phyloP scores from a whole-genome alignment of 352 stramenopile species.

The Pythium biforme region DNA sequence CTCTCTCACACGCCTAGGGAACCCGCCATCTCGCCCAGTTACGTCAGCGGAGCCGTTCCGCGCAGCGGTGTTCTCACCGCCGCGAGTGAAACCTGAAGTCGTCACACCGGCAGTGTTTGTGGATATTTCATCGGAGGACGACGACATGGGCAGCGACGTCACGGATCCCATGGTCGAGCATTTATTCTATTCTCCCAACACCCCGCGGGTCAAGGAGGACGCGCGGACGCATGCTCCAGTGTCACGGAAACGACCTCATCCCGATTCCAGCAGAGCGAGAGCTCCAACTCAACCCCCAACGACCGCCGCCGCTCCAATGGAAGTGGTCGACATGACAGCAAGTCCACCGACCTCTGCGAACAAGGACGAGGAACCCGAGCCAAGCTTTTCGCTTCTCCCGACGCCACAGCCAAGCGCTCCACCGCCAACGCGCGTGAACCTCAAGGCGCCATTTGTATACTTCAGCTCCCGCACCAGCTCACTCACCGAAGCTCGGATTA shows the following conservation, averaged over 20 bases:
- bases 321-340: conserved; percentile 34
- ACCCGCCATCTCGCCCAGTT: not conserved
- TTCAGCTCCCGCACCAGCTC: conserved; percentile 14
- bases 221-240: not conserved
- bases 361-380: not conserved
- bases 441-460: conserved; percentile 31
- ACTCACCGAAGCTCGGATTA: not conserved
- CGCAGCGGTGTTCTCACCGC: conserved; percentile 5
- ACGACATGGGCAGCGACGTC: conserved; percentile 56
- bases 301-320: conserved; percentile 11
- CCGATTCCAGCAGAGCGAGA: conserved; percentile 17
- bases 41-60: not conserved
- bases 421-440: not conserved
- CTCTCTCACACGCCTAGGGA: not conserved
- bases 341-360: not conserved
- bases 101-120: conserved; percentile 41
- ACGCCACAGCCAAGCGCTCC: not conserved
- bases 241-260: conserved; percentile 37
- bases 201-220: conserved; percentile 28
- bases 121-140: conserved; percentile 61
- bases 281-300: conserved; percentile 7
- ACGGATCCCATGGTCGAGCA: conserved; percentile 76
- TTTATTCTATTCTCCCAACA: conserved; percentile 79
- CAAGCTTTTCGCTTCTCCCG: conserved; percentile 15
- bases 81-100: not conserved